phyloP scores from a whole-genome alignment of 1,139 yeast genomes.

The Keqinozyma sinolaborantium region DNA sequence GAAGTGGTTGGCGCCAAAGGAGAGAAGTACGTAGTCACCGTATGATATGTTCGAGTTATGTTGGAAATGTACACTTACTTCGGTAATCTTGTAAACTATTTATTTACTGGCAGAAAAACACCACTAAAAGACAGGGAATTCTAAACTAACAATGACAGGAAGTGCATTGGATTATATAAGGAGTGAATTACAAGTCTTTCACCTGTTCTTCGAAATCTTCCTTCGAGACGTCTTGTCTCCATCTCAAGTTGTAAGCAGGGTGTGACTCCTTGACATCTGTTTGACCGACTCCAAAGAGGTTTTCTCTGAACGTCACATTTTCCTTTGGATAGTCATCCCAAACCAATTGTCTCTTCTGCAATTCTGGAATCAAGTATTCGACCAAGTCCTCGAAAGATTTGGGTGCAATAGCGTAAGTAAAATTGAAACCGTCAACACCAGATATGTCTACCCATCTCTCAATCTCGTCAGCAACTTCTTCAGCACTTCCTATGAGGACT shows the following conservation, averaged over 20 bases:
- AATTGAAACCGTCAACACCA: conserved; percentile 27
- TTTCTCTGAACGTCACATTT: conserved; percentile 21
- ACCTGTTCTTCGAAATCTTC: conserved; percentile 29
- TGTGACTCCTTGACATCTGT: conserved; percentile 21
- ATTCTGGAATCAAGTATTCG: conserved; percentile 22
- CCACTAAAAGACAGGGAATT: background rate
- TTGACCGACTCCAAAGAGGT: conserved; percentile 21
- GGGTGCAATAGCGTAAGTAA: conserved; percentile 25
- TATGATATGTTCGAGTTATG: conserved; percentile 2
- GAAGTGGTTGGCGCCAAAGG: conserved; percentile 39
- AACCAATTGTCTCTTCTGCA: conserved; percentile 21
- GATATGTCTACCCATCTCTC: conserved; percentile 28
- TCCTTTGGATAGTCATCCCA: conserved; percentile 27
- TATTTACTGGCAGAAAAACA: background rate
- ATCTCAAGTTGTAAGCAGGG: conserved; percentile 37
- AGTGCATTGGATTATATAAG: background rate
- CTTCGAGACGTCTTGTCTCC: conserved; percentile 34
- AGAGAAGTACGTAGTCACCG: conserved; percentile 35
- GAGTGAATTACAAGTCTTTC: conserved; percentile 1
- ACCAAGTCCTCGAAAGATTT: conserved; percentile 26
- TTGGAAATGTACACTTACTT: background rate
- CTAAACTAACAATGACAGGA: background rate
- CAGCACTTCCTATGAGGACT: conserved; percentile 20
- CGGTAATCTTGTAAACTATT: background rate
- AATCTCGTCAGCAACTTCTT: conserved; percentile 23